A percentile compares a stretch with the other conserved stretches of the same genome.
Conservation (phyloP, 768 basidiomycete species). For the Leccinellum albellum region DNA sequence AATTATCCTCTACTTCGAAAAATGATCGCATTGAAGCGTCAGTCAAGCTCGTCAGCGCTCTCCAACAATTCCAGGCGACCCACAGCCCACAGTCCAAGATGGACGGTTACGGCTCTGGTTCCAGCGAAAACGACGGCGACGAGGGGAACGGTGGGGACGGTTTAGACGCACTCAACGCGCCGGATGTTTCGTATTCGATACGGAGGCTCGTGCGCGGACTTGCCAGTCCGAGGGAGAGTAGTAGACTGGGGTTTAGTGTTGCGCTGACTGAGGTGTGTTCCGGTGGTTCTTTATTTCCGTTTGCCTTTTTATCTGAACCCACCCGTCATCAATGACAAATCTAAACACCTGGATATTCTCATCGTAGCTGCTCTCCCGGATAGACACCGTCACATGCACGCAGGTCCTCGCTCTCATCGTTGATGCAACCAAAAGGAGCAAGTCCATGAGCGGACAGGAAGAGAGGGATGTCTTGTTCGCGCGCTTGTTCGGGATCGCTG, state of each 20-base stretch:
- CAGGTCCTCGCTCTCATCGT: slow-evolving; percentile 76
- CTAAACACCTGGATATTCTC: background rate
- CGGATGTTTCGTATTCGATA: slow-evolving; percentile 91
- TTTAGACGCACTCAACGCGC: slow-evolving; percentile 70
- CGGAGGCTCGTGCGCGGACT: slow-evolving; percentile 83
- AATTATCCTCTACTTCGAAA: slow-evolving; percentile 78
- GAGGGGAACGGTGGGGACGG: slow-evolving; percentile 30
- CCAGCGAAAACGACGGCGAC: slow-evolving; percentile 36
- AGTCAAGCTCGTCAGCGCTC: slow-evolving; percentile 71
- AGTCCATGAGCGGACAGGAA: slow-evolving; percentile 84
- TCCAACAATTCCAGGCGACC: slow-evolving; percentile 81
- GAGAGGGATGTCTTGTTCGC: slow-evolving; percentile 92
- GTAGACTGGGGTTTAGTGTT: slow-evolving; percentile 91
- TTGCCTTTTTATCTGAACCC: background rate
- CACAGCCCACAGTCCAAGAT: slow-evolving; percentile 48
- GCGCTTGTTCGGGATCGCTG: slow-evolving; percentile 82
- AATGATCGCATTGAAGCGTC: slow-evolving; percentile 82
- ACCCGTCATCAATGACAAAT: background rate
- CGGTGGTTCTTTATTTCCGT: background rate
- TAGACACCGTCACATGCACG: slow-evolving; percentile 71
- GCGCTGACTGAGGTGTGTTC: slow-evolving; percentile 84
- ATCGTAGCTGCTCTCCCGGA: slow-evolving; percentile 70
- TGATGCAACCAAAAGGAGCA: slow-evolving; percentile 65
- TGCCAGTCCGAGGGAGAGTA: slow-evolving; percentile 89
- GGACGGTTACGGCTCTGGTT: slow-evolving; percentile 22